Evolutionary conservation across 2,329 filamentous ascomycete species (phyloP).

Genomic region (Monosporascus ibericus): DNA sequence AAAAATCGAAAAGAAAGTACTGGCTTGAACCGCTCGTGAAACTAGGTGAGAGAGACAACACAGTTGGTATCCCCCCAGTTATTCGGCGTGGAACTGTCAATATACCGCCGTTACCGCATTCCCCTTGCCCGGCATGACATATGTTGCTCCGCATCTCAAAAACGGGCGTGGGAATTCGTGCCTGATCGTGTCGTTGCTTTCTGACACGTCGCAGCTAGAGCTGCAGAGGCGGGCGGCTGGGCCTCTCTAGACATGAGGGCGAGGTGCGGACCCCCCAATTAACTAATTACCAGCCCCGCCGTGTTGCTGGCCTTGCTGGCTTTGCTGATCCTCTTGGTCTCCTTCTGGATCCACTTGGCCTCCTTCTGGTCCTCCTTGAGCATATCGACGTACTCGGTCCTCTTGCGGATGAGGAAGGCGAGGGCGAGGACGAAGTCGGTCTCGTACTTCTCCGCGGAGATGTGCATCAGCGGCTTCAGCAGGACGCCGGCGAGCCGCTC

Average conservation of each 20-base stretch:
- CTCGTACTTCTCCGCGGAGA: slow-evolving; percentile 24
- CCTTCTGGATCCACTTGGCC: slow-evolving; percentile 21
- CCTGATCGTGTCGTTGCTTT: too few relatives aligned
- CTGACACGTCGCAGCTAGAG: too few relatives aligned
- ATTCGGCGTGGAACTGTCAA: too few relatives aligned
- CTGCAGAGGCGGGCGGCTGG: slow-evolving; percentile 3
- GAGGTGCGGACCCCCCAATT: slow-evolving; percentile 9
- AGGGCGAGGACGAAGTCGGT: slow-evolving; percentile 37
- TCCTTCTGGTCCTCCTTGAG: slow-evolving; percentile 25
- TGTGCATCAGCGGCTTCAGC: slow-evolving; percentile 34
- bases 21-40: too few relatives aligned
- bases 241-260: background rate
- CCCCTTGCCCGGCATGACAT: too few relatives aligned
- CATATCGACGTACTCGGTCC: slow-evolving; percentile 33
- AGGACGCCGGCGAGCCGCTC: slow-evolving; percentile 33
- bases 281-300: background rate
- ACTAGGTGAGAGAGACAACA: too few relatives aligned
- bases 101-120: too few relatives aligned
- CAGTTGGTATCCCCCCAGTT: too few relatives aligned
- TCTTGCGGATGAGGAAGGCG: slow-evolving; percentile 37
- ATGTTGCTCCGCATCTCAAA: too few relatives aligned
- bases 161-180: too few relatives aligned
- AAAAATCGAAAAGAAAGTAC: background rate
- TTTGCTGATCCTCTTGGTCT: slow-evolving; percentile 16
- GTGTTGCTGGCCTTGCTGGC: slow-evolving; percentile 14